Conservation (phyloP, 2,329 filamentous ascomycete species). For the Alternaria tenuissima region DNA sequence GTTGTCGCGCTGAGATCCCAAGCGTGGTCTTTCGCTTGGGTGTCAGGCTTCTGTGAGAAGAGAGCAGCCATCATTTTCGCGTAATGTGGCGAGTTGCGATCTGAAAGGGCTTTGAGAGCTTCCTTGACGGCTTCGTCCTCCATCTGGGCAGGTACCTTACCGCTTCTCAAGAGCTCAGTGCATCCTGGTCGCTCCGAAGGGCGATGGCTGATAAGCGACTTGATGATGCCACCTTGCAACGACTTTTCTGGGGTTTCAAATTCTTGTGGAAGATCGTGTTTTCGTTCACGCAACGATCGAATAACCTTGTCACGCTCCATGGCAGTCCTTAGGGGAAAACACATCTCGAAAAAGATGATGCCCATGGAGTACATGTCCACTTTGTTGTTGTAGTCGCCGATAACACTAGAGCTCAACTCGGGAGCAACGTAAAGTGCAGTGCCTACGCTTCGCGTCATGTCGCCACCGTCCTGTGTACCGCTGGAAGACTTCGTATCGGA, state of each 20-base stretch:
- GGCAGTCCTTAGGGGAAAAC: conserved; percentile 66
- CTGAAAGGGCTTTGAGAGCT: conserved; percentile 80
- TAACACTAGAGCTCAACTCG: conserved; percentile 79
- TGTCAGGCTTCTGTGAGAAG: conserved; percentile 75
- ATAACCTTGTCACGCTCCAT: conserved; percentile 74
- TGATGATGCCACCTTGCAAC: conserved; percentile 77
- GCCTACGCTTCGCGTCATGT: conserved; percentile 74
- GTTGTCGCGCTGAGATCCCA: conserved; percentile 56
- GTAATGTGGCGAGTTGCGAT: conserved; percentile 87
- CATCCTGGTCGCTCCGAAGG: conserved; percentile 85
- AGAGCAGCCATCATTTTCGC: conserved; percentile 87
- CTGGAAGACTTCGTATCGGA: conserved; percentile 59
- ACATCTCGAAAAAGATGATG: conserved; percentile 99
- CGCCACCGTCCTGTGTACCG: conserved; percentile 54
- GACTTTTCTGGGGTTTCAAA: conserved; percentile 75
- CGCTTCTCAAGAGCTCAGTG: conserved; percentile 81
- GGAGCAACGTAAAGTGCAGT: conserved; percentile 94
- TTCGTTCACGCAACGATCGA: conserved; percentile 71
- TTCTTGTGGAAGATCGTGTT: conserved; percentile 73
- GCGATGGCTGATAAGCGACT: conserved; percentile 80
- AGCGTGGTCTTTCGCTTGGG: conserved; percentile 75
- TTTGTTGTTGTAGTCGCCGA: conserved; percentile 86
- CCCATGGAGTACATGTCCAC: conserved; percentile 99
- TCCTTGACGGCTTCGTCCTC: conserved; percentile 90
- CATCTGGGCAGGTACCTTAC: conserved; percentile 87